A percentile compares a stretch with the other conserved stretches of the same genome.
Conservation (phyloP, 257 asterid species). For the Capsicum chinense region DNA sequence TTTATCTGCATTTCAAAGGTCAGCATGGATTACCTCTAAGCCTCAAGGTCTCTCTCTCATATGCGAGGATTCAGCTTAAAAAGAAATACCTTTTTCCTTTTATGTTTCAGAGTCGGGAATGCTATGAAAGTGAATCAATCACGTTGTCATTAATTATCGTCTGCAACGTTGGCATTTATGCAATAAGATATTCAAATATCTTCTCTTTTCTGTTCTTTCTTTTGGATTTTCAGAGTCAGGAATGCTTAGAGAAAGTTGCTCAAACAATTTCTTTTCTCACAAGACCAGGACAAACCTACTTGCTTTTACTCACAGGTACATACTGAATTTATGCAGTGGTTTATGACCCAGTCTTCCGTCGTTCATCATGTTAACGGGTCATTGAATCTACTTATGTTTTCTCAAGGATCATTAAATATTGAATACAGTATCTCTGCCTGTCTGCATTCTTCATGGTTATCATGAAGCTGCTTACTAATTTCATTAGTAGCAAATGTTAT, state of each 20-base stretch:
- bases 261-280: constrained; percentile 71
- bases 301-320: constrained; percentile 86
- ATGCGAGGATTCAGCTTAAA: neutral
- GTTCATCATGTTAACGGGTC: neutral
- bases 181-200: neutral
- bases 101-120: neutral
- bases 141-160: too few relatives aligned
- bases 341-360: neutral
- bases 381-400: neutral
- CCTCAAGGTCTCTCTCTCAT: neutral
- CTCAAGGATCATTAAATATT: neutral
- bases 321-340: constrained; percentile 9
- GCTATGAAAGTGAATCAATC: neutral
- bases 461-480: neutral
- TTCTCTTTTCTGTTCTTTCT: neutral
- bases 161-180: neutral
- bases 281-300: constrained; percentile 58
- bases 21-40: neutral
- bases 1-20: neutral
- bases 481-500: neutral
- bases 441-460: constrained; percentile 4
- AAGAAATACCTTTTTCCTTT: neutral
- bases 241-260: constrained; percentile 91
- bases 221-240: constrained; percentile 69
- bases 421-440: neutral